phyloP scores from a whole-genome alignment of 306 rosid species.

The Quercus variabilis region DNA sequence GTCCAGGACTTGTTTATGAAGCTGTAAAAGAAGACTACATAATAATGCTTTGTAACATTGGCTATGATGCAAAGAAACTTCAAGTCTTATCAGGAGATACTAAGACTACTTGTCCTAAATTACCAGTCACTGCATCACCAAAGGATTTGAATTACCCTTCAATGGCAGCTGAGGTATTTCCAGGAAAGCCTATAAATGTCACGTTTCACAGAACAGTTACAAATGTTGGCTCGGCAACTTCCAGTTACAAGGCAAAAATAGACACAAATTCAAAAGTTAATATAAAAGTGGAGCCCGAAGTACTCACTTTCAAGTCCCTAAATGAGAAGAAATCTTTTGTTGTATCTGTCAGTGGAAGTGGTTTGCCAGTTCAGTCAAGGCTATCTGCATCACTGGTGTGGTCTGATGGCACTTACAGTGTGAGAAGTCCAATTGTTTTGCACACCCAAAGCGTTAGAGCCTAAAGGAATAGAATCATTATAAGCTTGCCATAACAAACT shows the following conservation, averaged over 20 bases:
- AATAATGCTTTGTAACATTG: conserved; percentile 13
- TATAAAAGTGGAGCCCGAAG: conserved; percentile 21
- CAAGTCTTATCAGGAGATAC: background rate
- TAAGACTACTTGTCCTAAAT: too few relatives aligned
- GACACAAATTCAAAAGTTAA: background rate
- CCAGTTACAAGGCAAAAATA: conserved; percentile 20
- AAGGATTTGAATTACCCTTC: conserved; percentile 35
- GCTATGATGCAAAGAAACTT: background rate
- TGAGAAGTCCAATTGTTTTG: conserved; percentile 31
- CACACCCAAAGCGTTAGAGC: background rate
- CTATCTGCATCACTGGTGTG: conserved; percentile 26
- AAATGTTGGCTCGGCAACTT: conserved; percentile 33
- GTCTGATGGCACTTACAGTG: conserved; percentile 25
- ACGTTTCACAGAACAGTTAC: conserved; percentile 16
- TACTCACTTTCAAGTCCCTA: conserved; percentile 20
- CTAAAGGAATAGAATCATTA: too few relatives aligned
- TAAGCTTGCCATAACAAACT: too few relatives aligned
- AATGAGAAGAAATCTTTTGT: conserved; percentile 24
- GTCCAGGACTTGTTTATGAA: conserved; percentile 37
- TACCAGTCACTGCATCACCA: background rate
- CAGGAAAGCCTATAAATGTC: background rate
- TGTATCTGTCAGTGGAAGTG: conserved; percentile 15
- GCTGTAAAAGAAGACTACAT: conserved; percentile 27
- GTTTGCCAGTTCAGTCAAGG: background rate
- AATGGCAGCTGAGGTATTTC: conserved; percentile 11